Conservation (phyloP, 306 rosid species). For the Erythrophleum fordii region DNA sequence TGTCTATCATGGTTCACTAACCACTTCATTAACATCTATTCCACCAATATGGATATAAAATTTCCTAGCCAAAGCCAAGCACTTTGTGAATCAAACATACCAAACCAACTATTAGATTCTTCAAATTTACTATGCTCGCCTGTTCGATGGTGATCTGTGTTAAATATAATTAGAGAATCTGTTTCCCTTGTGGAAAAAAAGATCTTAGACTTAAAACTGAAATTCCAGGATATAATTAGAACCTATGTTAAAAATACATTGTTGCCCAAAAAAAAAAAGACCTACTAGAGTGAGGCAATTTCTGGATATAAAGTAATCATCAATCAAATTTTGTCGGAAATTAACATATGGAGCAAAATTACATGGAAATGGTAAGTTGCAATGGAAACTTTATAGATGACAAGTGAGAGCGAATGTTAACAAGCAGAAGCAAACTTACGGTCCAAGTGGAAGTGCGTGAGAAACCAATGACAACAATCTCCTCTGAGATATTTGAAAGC, state of each 20-base stretch:
- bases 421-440: slow-evolving; percentile 66
- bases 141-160: background rate
- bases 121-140: background rate
- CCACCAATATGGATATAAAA: background rate
- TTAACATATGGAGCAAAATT: background rate
- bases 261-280: background rate
- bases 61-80: background rate
- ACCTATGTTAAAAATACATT: background rate
- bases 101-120: background rate
- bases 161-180: background rate
- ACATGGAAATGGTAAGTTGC: background rate
- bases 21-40: background rate
- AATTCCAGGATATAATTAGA: background rate
- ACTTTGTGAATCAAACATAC: background rate
- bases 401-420: background rate
- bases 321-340: background rate
- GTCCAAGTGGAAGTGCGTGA: slow-evolving; percentile 94
- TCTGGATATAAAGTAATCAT: too few species aligned
- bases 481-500: slow-evolving; percentile 92
- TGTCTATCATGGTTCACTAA: background rate
- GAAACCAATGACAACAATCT: slow-evolving; percentile 95
- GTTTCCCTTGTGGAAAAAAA: background rate
- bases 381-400: background rate
- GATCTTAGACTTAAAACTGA: background rate
- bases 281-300: background rate